Percentiles rank a stretch among this genome's conserved stretches.
Conservation (phyloP, 1,284 basidiomycete genomes). For the Marasmius fiardii region DNA sequence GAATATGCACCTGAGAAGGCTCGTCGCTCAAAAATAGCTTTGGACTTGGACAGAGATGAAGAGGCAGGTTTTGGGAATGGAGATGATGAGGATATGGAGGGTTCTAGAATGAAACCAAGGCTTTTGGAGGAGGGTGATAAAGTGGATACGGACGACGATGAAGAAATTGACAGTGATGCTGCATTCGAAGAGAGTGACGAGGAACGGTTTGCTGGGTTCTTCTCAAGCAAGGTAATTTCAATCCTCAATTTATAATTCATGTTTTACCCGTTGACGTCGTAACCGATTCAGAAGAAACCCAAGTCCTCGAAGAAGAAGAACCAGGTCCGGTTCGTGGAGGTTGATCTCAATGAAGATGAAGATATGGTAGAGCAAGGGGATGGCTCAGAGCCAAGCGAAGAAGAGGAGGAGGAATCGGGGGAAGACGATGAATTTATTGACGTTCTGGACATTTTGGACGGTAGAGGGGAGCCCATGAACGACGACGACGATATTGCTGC, state of each 20-base stretch:
- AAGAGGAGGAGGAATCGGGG: conserved; percentile 52
- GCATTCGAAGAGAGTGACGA: conserved; percentile 84
- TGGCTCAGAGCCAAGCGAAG: conserved; percentile 26
- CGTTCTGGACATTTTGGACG: conserved; percentile 66
- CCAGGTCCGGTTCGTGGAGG: conserved; percentile 46
- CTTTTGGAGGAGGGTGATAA: conserved; percentile 56
- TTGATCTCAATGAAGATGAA: conserved; percentile 67
- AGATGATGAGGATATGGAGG: conserved; percentile 34
- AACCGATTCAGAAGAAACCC: conserved; percentile 19
- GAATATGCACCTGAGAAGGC: conserved; percentile 57
- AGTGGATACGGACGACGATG: conserved; percentile 59
- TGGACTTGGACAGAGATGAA: conserved; percentile 60
- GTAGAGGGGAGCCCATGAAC: conserved; percentile 47
- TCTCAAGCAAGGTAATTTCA: conserved; percentile 42
- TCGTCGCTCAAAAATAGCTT: conserved; percentile 50
- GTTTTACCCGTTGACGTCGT: background rate
- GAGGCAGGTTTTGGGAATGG: conserved; percentile 34
- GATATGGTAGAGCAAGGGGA: conserved; percentile 16
- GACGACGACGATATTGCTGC: conserved; percentile 25
- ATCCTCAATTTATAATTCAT: too few species aligned
- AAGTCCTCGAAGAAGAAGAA: conserved; percentile 16
- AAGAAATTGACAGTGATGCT: conserved; percentile 76
- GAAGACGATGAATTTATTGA: conserved; percentile 63
- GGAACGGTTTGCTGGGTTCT: conserved; percentile 73
- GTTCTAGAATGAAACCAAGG: conserved; percentile 39